Base-by-base conservation (phyloP, 2,329 filamentous ascomycete genomes). In the Apiospora pterosperma region DNA sequence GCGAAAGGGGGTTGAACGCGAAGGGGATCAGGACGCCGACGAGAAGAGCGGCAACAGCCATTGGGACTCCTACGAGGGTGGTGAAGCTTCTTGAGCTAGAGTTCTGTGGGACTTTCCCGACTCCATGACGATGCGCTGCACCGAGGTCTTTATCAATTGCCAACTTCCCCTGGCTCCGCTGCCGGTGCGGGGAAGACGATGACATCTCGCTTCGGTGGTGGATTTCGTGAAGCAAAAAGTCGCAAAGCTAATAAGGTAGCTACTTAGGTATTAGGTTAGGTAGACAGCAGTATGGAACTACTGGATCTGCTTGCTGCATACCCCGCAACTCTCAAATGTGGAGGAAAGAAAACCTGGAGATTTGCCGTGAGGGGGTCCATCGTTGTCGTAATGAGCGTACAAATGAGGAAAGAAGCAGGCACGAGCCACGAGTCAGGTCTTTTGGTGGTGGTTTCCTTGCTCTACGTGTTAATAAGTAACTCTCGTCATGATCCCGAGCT, bases 1-100 rank as follows among this genome's bases (percentile, higher is more conserved):
- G 44, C 21, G 64, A 63, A 19, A 64, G 48, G 36, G 62, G 59
- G 36, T 36, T 42, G 28, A 61, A 23, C 11, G 48, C 60, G 21
- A 62, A 34, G 16, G 65, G 62, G 34, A 64, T n/a, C 48, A 66
- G 60, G 31, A 44, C 5, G 21, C 44, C 65, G 28, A 64, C 34
- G 38, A 64, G 60, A 41, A 66, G 59, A 41, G 59, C 60, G 23
- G 48, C 52, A 16, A 64, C 38, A 62, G 65, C 65, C 65, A 66
- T 66, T 42, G 65, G 55, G 44, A 61, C 31, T 59, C 59, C 59
- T 8, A 66, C 21, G 21, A 21, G 38, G 31, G 36, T 31, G 36
- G 28, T n/a, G 36, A 61, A 41, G 12, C 59, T 21, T 36, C 7
- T 34, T 34, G 48, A 16, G 16, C 48, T 34, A 19, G 28, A 34